These are phyloP conservation scores for Trichoderma erinaceum DNA, from an alignment of 495 filamentous ascomycete species.

Conservation along the genomic window DNA sequence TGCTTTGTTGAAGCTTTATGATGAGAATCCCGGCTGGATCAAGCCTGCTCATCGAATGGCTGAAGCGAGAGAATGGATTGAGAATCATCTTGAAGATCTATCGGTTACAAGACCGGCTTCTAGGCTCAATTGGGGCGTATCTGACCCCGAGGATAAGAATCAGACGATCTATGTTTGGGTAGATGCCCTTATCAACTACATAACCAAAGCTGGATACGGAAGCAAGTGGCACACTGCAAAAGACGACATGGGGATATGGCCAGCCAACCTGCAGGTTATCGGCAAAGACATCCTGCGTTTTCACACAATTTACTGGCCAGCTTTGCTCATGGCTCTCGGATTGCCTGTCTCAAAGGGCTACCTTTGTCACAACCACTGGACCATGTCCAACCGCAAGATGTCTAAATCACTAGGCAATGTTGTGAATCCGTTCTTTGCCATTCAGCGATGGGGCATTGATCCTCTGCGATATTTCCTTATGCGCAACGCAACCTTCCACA, in stretches of 20 bases:
- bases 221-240: constrained; percentile 47
- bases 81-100: constrained; percentile 70
- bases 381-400: constrained; percentile 85
- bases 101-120: constrained; percentile 79
- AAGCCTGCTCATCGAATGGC: constrained; percentile 59
- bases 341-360: constrained; percentile 76
- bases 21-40: constrained; percentile 63
- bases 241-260: constrained; percentile 62
- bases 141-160: constrained; percentile 70
- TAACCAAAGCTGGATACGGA: constrained; percentile 73
- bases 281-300: constrained; percentile 96
- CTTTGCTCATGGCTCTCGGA: constrained; percentile 83
- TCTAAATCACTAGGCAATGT: constrained; percentile 91
- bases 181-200: constrained; percentile 89
- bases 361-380: constrained; percentile 92
- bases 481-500: constrained; percentile 62
- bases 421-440: constrained; percentile 89
- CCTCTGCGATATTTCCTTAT: constrained; percentile 82
- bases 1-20: constrained; percentile 70
- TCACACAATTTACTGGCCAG: constrained; percentile 97
- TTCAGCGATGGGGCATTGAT: constrained; percentile 84
- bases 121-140: constrained; percentile 82
- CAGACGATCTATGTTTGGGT: constrained; percentile 99
- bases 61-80: constrained; percentile 63
- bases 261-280: constrained; percentile 83